A percentile compares a stretch with the other conserved stretches of the same genome.
These are phyloP conservation scores for Nemania abortiva DNA, from an alignment of 2,329 filamentous ascomycete genomes.

Conservation along the genomic window DNA sequence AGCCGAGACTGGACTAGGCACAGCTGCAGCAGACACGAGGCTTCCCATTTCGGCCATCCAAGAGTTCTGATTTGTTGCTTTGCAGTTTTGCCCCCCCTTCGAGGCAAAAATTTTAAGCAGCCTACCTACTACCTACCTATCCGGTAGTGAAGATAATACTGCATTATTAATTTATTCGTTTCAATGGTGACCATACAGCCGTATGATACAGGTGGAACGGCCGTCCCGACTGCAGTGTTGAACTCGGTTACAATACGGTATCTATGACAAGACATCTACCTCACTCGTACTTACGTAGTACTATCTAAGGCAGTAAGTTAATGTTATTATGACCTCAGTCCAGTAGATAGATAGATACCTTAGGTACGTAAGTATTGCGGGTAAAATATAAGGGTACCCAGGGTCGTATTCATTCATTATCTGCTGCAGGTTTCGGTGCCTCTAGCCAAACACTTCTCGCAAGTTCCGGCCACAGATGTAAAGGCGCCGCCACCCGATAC, in stretches of 20 bases:
- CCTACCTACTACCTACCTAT: too few relatives aligned
- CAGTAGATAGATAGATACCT: too few relatives aligned
- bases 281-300: too few relatives aligned
- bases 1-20: constrained; percentile 25
- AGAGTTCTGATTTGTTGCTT: constrained; percentile 31
- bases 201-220: too few relatives aligned
- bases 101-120: constrained; percentile 27
- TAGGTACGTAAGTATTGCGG: too few relatives aligned
- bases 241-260: too few relatives aligned
- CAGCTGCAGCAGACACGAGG: constrained; percentile 17
- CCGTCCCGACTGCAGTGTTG: too few relatives aligned
- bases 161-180: neutral
- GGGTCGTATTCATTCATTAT: neutral
- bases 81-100: neutral
- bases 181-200: too few relatives aligned
- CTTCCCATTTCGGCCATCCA: constrained; percentile 18
- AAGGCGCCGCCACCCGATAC: neutral
- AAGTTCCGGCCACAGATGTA: neutral
- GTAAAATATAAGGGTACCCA: too few relatives aligned
- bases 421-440: neutral
- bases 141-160: neutral
- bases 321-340: too few relatives aligned
- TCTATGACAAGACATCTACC: too few relatives aligned
- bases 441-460: neutral
- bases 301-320: too few relatives aligned